Conservation (phyloP, 257 asterid genomes). For the Nicotiana noctiflora region DNA sequence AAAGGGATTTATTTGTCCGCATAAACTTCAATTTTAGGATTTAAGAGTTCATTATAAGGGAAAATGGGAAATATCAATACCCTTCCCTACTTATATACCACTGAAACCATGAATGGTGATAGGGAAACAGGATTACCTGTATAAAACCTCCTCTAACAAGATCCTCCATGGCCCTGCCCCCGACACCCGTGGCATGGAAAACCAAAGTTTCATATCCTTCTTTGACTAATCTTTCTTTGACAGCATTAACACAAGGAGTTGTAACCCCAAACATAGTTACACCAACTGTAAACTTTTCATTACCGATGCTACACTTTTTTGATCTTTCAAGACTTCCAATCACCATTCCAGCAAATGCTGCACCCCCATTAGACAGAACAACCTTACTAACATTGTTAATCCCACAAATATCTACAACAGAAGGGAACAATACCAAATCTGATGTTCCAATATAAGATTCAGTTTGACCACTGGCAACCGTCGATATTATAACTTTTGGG, state of each 20-base stretch:
- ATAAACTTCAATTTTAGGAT: neutral
- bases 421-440: conserved; percentile 91
- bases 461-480: conserved; percentile 94
- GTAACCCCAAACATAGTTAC: conserved; percentile 97
- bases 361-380: conserved; percentile 67
- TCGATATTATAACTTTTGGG: conserved; percentile 77
- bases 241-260: conserved; percentile 75
- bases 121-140: conserved; percentile 39
- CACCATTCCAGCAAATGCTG: conserved; percentile 92
- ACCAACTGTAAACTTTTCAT: conserved; percentile 65
- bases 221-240: conserved; percentile 65
- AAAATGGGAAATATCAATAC: neutral
- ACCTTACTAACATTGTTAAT: conserved; percentile 73
- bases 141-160: conserved; percentile 83
- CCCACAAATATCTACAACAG: conserved; percentile 96
- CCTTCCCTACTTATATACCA: neutral
- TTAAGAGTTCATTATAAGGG: neutral
- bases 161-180: conserved; percentile 99
- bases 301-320: conserved; percentile 17
- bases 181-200: conserved; percentile 97
- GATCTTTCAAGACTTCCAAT: conserved; percentile 39
- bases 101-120: neutral
- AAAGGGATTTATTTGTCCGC: neutral
- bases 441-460: conserved; percentile 87
- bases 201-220: conserved; percentile 84